Percentiles rank a stretch among this genome's conserved stretches.
These are phyloP conservation scores for Ophiostoma piceae DNA, from an alignment of 2,329 filamentous ascomycete genomes.

Conservation along the genomic window DNA sequence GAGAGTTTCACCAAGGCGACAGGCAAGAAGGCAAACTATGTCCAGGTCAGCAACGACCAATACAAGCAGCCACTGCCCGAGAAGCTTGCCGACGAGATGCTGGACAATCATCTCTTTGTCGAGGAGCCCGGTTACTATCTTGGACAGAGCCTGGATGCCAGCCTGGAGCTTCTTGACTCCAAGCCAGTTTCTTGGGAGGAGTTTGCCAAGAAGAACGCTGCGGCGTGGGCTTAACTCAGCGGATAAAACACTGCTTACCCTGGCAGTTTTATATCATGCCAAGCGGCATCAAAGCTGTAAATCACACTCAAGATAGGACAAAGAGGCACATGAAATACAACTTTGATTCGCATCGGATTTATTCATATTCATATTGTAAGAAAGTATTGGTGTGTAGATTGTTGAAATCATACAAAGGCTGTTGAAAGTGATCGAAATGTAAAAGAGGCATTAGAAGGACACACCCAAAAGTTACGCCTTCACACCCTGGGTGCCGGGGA, in stretches of 20 bases:
- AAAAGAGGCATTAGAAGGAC: neutral
- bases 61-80: neutral
- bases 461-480: neutral
- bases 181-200: neutral
- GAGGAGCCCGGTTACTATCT: neutral
- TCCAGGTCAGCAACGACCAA: neutral
- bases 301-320: too few species aligned
- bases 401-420: neutral
- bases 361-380: neutral
- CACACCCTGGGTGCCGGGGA: neutral
- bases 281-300: too few species aligned
- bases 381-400: neutral
- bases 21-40: neutral
- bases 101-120: neutral
- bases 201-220: neutral
- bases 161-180: neutral
- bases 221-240: neutral
- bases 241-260: too few species aligned
- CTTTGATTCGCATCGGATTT: too few species aligned
- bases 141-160: neutral
- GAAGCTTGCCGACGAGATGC: neutral
- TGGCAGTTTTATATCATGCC: too few species aligned
- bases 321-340: too few species aligned
- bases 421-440: neutral
- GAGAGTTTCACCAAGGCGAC: neutral